Evolutionary conservation across 768 basidiomycete species (phyloP).

Genomic region (Russula brevipes): DNA sequence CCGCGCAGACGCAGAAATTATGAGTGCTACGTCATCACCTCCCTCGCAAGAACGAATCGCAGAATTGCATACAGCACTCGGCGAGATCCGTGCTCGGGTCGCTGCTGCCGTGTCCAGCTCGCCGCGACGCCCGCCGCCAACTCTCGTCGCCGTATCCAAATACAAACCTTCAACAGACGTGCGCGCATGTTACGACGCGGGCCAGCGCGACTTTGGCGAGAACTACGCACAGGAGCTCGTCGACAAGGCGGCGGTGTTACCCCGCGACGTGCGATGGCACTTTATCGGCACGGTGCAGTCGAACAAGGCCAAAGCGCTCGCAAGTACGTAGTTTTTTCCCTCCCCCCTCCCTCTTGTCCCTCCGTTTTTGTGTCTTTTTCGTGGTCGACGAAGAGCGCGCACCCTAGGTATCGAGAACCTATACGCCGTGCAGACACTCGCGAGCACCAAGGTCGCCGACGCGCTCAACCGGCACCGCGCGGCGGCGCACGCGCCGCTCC

Average conservation of each 20-base stretch:
- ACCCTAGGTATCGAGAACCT: conserved; percentile 48
- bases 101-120: conserved; percentile 33
- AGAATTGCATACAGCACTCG: conserved; percentile 51
- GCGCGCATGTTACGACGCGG: conserved; percentile 70
- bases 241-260: conserved; percentile 56
- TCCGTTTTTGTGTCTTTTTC: neutral
- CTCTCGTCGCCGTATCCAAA: conserved; percentile 88
- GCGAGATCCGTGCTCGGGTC: conserved; percentile 49
- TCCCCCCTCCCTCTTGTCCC: neutral
- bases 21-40: neutral
- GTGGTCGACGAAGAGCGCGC: neutral
- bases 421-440: conserved; percentile 79
- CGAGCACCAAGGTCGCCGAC: conserved; percentile 74
- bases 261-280: conserved; percentile 44
- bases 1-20: neutral
- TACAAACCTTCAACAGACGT: conserved; percentile 88
- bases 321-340: conserved; percentile 2
- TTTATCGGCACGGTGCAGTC: conserved; percentile 19
- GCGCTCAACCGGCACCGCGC: conserved; percentile 72
- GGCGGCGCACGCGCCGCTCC: conserved; percentile 53
- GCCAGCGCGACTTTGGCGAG: conserved; percentile 92
- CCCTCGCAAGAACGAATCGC: conserved; percentile 40
- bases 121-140: conserved; percentile 28
- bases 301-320: conserved; percentile 20
- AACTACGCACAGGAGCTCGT: conserved; percentile 94